Evolutionary conservation across 2,329 filamentous ascomycete genomes (phyloP).

Genomic region (Samsoniella hepiali): DNA sequence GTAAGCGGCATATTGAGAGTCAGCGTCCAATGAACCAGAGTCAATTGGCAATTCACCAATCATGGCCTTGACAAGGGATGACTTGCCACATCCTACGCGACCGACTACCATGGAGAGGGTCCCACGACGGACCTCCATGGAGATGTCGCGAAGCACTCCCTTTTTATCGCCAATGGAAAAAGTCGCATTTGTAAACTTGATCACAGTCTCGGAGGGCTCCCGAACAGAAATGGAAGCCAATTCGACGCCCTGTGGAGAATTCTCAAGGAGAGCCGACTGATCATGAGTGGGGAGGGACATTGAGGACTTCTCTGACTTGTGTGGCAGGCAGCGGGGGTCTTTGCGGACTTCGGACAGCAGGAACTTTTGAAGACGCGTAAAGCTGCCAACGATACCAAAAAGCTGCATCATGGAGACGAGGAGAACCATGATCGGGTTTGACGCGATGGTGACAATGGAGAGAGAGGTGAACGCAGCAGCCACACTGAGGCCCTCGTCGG

Average conservation of each 20-base stretch:
- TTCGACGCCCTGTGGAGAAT: neutral
- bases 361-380: slow-evolving; percentile 33
- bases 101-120: slow-evolving; percentile 38
- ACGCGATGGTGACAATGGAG: slow-evolving; percentile 34
- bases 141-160: slow-evolving; percentile 27
- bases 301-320: neutral
- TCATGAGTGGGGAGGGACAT: neutral
- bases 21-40: slow-evolving; percentile 28
- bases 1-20: slow-evolving; percentile 34
- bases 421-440: slow-evolving; percentile 32
- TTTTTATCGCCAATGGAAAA: slow-evolving; percentile 22
- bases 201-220: neutral
- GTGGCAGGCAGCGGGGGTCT: slow-evolving; percentile 15
- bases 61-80: slow-evolving; percentile 36
- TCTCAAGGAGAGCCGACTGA: neutral
- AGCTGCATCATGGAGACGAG: slow-evolving; percentile 34
- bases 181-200: slow-evolving; percentile 18
- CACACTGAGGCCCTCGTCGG: slow-evolving; percentile 29
- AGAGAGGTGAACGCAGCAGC: slow-evolving; percentile 36
- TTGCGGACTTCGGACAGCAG: slow-evolving; percentile 28
- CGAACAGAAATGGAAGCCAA: neutral
- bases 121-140: slow-evolving; percentile 22
- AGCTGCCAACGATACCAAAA: slow-evolving; percentile 32
- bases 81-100: slow-evolving; percentile 44
- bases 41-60: slow-evolving; percentile 34